Conservation (phyloP, 306 rosid genomes). For the Parietaria judaica region DNA sequence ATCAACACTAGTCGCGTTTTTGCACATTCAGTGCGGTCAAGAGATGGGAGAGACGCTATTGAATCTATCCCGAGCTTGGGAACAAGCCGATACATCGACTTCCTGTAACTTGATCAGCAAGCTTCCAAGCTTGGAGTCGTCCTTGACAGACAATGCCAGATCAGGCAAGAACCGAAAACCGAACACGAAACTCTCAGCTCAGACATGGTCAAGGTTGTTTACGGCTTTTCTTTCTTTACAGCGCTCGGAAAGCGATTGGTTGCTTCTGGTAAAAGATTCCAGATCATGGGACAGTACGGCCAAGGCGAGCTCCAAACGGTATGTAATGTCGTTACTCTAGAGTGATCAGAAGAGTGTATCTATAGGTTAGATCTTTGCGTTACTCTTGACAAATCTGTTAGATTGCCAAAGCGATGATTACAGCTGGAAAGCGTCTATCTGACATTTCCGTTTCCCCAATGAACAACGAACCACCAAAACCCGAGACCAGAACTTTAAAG, state of each 20-base stretch:
- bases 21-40: slow-evolving; percentile 60
- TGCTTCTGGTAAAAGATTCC: slow-evolving; percentile 81
- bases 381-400: slow-evolving; percentile 27
- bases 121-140: slow-evolving; percentile 52
- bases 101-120: slow-evolving; percentile 51
- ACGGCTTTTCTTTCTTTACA: slow-evolving; percentile 22
- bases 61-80: slow-evolving; percentile 87
- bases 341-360: not conserved
- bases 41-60: slow-evolving; percentile 75
- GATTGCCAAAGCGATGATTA: slow-evolving; percentile 69
- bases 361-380: not conserved
- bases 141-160: slow-evolving; percentile 51
- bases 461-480: slow-evolving; percentile 41
- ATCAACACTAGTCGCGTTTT: slow-evolving; percentile 9
- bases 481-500: slow-evolving; percentile 58
- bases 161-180: slow-evolving; percentile 46
- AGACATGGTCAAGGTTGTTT: slow-evolving; percentile 21
- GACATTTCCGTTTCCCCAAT: slow-evolving; percentile 36
- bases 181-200: slow-evolving; percentile 9
- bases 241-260: slow-evolving; percentile 82
- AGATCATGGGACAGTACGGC: slow-evolving; percentile 93
- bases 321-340: slow-evolving; percentile 14
- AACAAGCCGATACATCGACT: slow-evolving; percentile 67
- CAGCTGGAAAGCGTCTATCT: slow-evolving; percentile 63
- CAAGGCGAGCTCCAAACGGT: slow-evolving; percentile 89